These are phyloP conservation scores for Tricholoma sp. DNA, from an alignment of 768 basidiomycete species.

Conservation along the genomic window DNA sequence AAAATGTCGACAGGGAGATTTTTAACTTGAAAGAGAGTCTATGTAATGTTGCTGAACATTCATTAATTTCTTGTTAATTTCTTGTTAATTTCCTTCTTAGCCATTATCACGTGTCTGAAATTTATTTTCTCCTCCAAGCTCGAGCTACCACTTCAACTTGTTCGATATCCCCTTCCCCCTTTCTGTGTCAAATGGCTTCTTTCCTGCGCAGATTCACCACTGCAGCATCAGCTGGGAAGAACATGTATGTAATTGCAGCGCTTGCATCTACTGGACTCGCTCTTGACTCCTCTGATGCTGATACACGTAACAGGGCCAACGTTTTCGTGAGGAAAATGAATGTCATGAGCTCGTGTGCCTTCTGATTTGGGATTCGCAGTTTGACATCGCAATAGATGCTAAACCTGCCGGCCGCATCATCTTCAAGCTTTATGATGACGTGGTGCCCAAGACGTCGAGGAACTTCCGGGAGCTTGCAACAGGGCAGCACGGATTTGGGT, in stretches of 20 bases:
- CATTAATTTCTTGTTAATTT: too few relatives aligned
- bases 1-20: too few relatives aligned
- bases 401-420: conserved; percentile 64
- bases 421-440: conserved; percentile 79
- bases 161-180: too few relatives aligned
- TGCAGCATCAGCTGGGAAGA: conserved; percentile 37
- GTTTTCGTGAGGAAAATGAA: conserved; percentile 28
- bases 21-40: too few relatives aligned
- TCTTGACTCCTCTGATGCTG: conserved; percentile 4
- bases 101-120: too few relatives aligned
- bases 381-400: conserved; percentile 58
- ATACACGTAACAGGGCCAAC: conserved; percentile 26
- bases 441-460: conserved; percentile 72
- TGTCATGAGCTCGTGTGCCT: background rate
- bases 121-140: too few relatives aligned
- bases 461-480: conserved; percentile 83
- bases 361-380: conserved; percentile 31
- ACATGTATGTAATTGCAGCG: conserved; percentile 29
- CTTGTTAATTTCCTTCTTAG: too few relatives aligned
- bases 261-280: background rate
- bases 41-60: too few relatives aligned
- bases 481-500: conserved; percentile 65
- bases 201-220: conserved; percentile 49
- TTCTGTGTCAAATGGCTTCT: conserved; percentile 40
- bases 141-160: too few relatives aligned